A percentile compares a stretch with the other conserved stretches of the same genome.
These are phyloP conservation scores for Apophysomyces variabilis DNA, from an alignment of 371 early-diverging fungal genomes.

Conservation along the genomic window DNA sequence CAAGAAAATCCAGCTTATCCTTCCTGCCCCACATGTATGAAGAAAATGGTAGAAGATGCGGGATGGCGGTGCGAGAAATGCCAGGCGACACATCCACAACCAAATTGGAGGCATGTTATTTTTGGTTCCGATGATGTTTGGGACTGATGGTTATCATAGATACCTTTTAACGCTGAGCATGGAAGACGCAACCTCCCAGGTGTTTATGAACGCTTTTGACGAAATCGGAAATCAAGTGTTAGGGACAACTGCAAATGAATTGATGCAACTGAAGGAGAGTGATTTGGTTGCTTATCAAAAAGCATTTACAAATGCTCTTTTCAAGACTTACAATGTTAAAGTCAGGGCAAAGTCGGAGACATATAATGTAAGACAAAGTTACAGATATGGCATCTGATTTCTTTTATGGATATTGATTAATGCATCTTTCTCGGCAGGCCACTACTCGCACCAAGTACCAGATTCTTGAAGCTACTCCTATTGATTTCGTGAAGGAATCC, in stretches of 20 bases:
- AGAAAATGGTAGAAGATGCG: conserved; percentile 77
- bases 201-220: conserved; percentile 89
- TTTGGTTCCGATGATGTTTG: not conserved
- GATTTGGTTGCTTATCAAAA: conserved; percentile 43
- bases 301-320: conserved; percentile 60
- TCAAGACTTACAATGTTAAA: conserved; percentile 72
- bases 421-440: conserved; percentile 51
- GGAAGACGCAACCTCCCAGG: conserved; percentile 81
- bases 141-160: conserved; percentile 29
- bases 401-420: not conserved
- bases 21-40: conserved; percentile 91
- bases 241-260: conserved; percentile 73
- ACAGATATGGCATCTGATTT: conserved; percentile 3
- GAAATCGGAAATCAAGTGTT: conserved; percentile 75
- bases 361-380: conserved; percentile 68
- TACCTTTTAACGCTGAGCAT: conserved; percentile 79
- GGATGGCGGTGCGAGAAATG: conserved; percentile 98
- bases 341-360: conserved; percentile 82
- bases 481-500: conserved; percentile 69
- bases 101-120: conserved; percentile 68
- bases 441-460: conserved; percentile 57
- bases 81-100: conserved; percentile 62
- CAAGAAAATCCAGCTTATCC: conserved; percentile 78
- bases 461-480: conserved; percentile 49
- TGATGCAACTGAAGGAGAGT: conserved; percentile 57